These are phyloP conservation scores for Eucalyptus cloeziana DNA, from an alignment of 345 rosid species.

Conservation along the genomic window DNA sequence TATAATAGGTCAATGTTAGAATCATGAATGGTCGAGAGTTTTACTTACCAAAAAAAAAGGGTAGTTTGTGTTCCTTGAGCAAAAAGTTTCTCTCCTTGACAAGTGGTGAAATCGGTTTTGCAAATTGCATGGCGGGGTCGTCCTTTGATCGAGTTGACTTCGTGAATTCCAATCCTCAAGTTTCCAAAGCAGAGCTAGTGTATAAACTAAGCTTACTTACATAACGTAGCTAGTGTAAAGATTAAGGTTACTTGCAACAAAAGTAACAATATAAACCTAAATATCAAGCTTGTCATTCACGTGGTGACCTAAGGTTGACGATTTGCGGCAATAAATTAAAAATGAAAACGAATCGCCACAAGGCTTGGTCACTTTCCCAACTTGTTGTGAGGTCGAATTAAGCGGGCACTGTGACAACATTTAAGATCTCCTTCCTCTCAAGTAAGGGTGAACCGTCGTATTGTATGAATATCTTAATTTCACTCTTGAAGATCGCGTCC, in stretches of 20 bases:
- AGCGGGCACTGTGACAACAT: accelerated
- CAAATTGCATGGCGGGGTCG: background rate
- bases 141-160: background rate
- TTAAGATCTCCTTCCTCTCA: background rate
- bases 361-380: accelerated
- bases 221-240: background rate
- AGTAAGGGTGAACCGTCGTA: accelerated
- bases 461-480: background rate
- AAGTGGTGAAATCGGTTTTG: background rate
- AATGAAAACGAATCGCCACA: background rate
- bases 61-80: background rate
- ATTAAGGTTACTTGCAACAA: background rate
- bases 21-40: background rate
- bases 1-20: background rate
- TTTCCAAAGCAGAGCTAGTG: background rate
- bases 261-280: background rate
- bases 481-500: background rate
- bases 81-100: background rate
- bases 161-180: background rate
- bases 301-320: background rate
- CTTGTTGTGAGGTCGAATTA: accelerated
- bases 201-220: background rate
- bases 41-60: background rate
- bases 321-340: accelerated
- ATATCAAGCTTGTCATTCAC: background rate